Evolutionary conservation across 768 basidiomycete species (phyloP), one percentile per base, ranked within the genome.

Genomic region (Porpolomopsis calyptriformis): DNA sequence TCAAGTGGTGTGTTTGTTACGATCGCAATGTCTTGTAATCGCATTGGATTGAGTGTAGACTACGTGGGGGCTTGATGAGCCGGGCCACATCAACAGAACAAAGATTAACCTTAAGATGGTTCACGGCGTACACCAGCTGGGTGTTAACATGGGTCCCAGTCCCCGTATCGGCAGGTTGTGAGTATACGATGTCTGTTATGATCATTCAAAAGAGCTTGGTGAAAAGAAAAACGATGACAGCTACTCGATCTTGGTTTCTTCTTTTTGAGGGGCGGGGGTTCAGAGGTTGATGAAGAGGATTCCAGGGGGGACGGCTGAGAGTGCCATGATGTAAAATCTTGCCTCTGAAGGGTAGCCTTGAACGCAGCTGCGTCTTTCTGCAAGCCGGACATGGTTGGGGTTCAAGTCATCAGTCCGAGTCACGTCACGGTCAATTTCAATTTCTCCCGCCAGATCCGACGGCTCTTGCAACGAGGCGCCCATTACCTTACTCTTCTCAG

Each of bases 161-260:
- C 4, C 85, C 85, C 1, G 83, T 87, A 57, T 90, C 80, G n/a
- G 82, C 81, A 12, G 90, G 87, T 60, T 92, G 89, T 10, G 89
- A 87, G 60, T 81, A 88, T 12, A 87, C 84, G 53, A 86, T 68
- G 65, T 77, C 85, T 85, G 56, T 34, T 35, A 29, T 7, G 23
- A 16, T 19, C 18, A 24, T 6, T 36, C n/a, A 34, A 20, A 31
- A 27, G 19, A 37, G 27, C 34, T 26, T 18, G 14, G 8, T 8
- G 31, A 16, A 26, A n/a, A 18, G 4, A 19, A 20, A 23, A 33
- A 38, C 35, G 11, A 12, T 16, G 27, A 54, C 53, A 64, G 74
- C 55, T 65, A 77, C 81, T 82, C 45, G 75, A 64, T 62, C 82
- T 83, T 55, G 80, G 79, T 43, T 79, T 68, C 59, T 80, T 82